These are phyloP conservation scores for Alternaria gansuensis DNA, from an alignment of 2,329 filamentous ascomycete genomes.

Conservation along the genomic window DNA sequence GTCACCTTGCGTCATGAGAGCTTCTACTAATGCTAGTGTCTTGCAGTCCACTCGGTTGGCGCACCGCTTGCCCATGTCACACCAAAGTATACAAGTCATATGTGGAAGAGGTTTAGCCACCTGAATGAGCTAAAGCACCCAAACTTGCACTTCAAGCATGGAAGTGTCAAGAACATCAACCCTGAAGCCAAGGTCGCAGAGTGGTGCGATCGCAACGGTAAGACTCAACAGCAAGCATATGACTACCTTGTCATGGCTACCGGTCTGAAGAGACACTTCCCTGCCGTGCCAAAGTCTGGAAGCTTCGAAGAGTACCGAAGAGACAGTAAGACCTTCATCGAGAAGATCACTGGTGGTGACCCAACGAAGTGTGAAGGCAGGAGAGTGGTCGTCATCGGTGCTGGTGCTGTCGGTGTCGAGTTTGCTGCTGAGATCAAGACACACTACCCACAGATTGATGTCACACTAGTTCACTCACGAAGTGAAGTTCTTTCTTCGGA, in stretches of 20 bases:
- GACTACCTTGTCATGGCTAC: constrained; percentile 80
- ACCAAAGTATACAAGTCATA: constrained; percentile 68
- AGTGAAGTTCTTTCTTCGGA: constrained; percentile 76
- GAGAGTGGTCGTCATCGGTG: constrained; percentile 77
- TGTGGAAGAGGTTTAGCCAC: constrained; percentile 75
- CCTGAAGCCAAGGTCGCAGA: constrained; percentile 67
- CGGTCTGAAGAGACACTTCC: constrained; percentile 74
- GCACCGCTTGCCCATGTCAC: constrained; percentile 75
- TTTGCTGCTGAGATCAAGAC: constrained; percentile 82
- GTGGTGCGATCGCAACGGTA: constrained; percentile 60
- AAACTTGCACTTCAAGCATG: constrained; percentile 71
- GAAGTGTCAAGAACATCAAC: constrained; percentile 69
- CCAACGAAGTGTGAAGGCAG: constrained; percentile 38
- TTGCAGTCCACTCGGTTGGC: constrained; percentile 76
- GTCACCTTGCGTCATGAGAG: constrained; percentile 17
- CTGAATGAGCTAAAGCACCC: constrained; percentile 71
- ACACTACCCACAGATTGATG: constrained; percentile 68
- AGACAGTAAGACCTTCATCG: constrained; percentile 69
- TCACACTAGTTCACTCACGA: constrained; percentile 80
- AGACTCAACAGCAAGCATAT: constrained; percentile 62
- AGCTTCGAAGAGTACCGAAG: constrained; percentile 69
- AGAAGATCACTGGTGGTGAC: constrained; percentile 50
- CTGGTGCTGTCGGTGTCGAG: constrained; percentile 81
- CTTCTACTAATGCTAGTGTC: constrained; percentile 30
- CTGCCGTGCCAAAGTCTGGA: constrained; percentile 74